Evolutionary conservation across 306 rosid species (phyloP), one percentile per base, ranked within the genome.

Genomic region (Vicia faba): DNA sequence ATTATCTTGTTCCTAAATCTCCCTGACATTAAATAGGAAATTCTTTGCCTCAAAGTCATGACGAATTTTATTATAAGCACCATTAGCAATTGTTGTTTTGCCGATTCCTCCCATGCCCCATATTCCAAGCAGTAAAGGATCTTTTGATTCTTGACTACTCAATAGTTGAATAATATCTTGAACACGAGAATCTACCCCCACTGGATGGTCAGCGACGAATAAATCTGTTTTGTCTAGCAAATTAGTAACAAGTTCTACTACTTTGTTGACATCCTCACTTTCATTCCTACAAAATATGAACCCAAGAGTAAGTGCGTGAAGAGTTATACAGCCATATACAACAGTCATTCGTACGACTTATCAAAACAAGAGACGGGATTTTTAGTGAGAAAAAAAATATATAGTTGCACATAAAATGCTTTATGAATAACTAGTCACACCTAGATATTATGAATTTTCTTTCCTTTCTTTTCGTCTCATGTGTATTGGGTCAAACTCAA

Each of bases 101-200:
- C 50, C 50, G 3, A 45, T 6, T 15, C 50, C 54, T 48, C 54
- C 54, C 54, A 48, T 48, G 59, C 73, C 78, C 74, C 74, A 75
- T 11, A 75, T 60, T 15, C 79, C 79, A 5, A 61, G n/a, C 28
- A 74, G 3, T 44, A 28, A 0, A 31, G 57, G 38, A 44, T 46
- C 28, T 1, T 44, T 44, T 20, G 61, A 20, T 10, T 2, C 1
- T 9, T 44, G 26, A 13, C 0, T 8, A 14, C 40, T 2, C 25
- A 61, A 4, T 5, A 39, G 16, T 5, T 31, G 12, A 15, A 68
- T 40, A 38, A 75, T 38, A 0, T 61, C 40, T 39, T 51, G 65
- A 5, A 41, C 70, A 3, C 51, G 64, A 8, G 56, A 6, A 16
- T 61, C 31, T 15, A 75, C 5, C 9, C 70, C 70, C 7, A 75